Evolutionary conservation across 805 yeast species (phyloP).

Genomic region (Cephaloascus albidus): DNA sequence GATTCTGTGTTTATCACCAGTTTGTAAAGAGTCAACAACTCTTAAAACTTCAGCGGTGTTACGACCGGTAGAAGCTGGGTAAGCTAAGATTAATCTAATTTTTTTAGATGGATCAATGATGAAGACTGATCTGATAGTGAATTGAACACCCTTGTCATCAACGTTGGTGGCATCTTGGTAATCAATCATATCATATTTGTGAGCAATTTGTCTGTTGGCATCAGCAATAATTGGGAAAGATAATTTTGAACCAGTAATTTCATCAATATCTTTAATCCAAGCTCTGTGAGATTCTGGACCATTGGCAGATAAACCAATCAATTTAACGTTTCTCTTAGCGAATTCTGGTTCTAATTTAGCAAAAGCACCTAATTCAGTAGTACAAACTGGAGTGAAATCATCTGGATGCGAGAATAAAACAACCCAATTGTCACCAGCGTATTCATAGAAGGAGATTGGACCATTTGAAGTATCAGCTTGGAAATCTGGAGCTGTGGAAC

Average conservation of each 20-base stretch:
- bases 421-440: constrained; percentile 52
- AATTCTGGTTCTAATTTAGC: constrained; percentile 66
- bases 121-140: constrained; percentile 65
- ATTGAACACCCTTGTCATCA: constrained; percentile 53
- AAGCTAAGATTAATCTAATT: constrained; percentile 52
- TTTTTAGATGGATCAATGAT: constrained; percentile 61
- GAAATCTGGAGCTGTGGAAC: constrained; percentile 65
- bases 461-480: constrained; percentile 56
- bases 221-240: constrained; percentile 66
- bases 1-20: constrained; percentile 49
- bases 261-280: constrained; percentile 70
- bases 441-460: constrained; percentile 53
- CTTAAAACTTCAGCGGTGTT: constrained; percentile 69
- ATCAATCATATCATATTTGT: constrained; percentile 61
- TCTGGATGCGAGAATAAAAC: constrained; percentile 71
- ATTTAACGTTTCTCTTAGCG: constrained; percentile 51
- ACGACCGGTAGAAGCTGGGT: constrained; percentile 71
- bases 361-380: constrained; percentile 72
- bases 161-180: constrained; percentile 60
- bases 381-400: constrained; percentile 73
- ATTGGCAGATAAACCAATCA: constrained; percentile 64
- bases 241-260: constrained; percentile 48
- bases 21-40: constrained; percentile 61
- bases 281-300: constrained; percentile 49
- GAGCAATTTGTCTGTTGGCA: constrained; percentile 49